Evolutionary conservation across 805 yeast species (phyloP).

Genomic region (Spathaspora arborariae): DNA sequence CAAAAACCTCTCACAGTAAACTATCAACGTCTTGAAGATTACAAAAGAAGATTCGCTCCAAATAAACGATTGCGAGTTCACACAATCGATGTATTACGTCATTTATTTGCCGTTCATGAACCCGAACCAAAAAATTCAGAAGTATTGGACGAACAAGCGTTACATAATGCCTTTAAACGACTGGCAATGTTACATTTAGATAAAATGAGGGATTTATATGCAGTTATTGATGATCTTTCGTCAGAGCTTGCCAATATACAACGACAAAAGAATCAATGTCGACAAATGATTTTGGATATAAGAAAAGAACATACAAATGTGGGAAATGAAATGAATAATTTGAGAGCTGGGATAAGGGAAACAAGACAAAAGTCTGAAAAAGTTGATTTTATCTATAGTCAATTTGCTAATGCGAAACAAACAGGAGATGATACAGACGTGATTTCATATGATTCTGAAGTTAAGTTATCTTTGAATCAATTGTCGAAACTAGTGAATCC

Average conservation of each 20-base stretch:
- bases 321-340: constrained; percentile 27
- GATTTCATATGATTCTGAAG: constrained; percentile 1
- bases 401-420: constrained; percentile 6
- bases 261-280: constrained; percentile 26
- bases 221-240: constrained; percentile 29
- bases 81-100: constrained; percentile 36
- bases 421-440: background rate
- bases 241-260: constrained; percentile 26
- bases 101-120: constrained; percentile 25
- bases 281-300: constrained; percentile 28
- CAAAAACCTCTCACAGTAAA: constrained; percentile 29
- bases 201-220: constrained; percentile 31
- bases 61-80: constrained; percentile 18
- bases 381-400: constrained; percentile 10
- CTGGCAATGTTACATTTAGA: constrained; percentile 25
- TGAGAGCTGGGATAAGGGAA: constrained; percentile 19
- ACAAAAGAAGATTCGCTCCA: constrained; percentile 16
- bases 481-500: constrained; percentile 21
- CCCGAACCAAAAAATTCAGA: constrained; percentile 15
- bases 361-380: constrained; percentile 14
- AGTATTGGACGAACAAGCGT: constrained; percentile 17
- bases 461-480: constrained; percentile 9
- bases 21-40: constrained; percentile 23
- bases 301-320: constrained; percentile 26
- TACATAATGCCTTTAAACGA: constrained; percentile 29